Percentiles rank a stretch among this genome's conserved stretches.
These are phyloP conservation scores for Candida tammaniensis DNA, from an alignment of 805 yeast species.

Conservation along the genomic window DNA sequence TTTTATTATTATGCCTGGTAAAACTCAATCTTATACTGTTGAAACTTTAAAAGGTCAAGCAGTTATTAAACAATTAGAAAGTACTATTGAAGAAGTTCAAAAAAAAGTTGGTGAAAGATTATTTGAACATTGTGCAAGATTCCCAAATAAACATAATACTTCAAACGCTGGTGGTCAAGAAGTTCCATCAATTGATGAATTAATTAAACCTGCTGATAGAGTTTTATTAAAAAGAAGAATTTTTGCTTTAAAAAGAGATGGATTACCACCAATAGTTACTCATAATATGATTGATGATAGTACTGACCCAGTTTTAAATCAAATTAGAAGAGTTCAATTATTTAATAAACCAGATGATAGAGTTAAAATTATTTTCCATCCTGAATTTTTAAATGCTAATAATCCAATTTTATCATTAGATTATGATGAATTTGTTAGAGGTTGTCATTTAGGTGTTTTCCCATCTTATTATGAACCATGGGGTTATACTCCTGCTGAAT, in stretches of 20 bases:
- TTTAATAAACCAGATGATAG: constrained; percentile 88
- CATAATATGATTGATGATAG: constrained; percentile 95
- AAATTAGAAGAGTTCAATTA: constrained; percentile 85
- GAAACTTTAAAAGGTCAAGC: constrained; percentile 97
- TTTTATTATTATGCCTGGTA: constrained; percentile 97
- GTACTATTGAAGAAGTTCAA: constrained; percentile 85
- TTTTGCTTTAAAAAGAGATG: constrained; percentile 84
- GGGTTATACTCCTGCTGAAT: constrained; percentile 99
- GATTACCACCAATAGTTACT: constrained; percentile 93
- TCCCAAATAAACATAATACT: constrained; percentile 43
- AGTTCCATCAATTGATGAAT: constrained; percentile 76
- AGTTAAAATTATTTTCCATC: constrained; percentile 95
- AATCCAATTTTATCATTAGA: constrained; percentile 92
- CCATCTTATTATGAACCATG: constrained; percentile 99
- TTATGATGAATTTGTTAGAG: constrained; percentile 96
- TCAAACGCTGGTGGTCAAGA: constrained; percentile 50
- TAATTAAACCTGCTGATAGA: constrained; percentile 82
- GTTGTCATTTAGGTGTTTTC: constrained; percentile 97
- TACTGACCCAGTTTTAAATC: constrained; percentile 85
- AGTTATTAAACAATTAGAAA: constrained; percentile 85
- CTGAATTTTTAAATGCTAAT: constrained; percentile 91
- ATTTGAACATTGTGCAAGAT: constrained; percentile 84
- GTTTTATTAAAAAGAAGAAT: constrained; percentile 89
- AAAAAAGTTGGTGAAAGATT: constrained; percentile 80
- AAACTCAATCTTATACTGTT: constrained; percentile 89